Evolutionary conservation across 345 rosid species (phyloP).

Genomic region (Linum trigynum): DNA sequence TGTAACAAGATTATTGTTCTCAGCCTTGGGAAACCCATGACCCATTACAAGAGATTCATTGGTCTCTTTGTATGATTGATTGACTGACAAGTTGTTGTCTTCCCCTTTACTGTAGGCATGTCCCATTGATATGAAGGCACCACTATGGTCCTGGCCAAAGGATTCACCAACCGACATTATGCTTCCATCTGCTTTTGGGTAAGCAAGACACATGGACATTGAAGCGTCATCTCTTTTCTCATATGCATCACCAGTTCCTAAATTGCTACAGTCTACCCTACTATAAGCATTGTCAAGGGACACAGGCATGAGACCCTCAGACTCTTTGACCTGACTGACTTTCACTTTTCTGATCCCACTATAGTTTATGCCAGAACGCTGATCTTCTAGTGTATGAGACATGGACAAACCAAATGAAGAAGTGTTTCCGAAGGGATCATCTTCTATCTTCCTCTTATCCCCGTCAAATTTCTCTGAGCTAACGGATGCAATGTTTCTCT

Average conservation of each 20-base stretch:
- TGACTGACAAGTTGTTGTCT: constrained; percentile 23
- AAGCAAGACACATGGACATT: constrained; percentile 19
- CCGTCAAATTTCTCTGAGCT: constrained; percentile 18
- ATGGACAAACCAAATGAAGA: constrained; percentile 39
- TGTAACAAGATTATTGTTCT: constrained; percentile 27
- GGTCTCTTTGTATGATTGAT: constrained; percentile 35
- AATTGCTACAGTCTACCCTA: constrained; percentile 13
- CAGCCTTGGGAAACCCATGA: constrained; percentile 33
- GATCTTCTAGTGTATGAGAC: constrained; percentile 31
- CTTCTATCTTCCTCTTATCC: constrained; percentile 26
- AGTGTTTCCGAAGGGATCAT: constrained; percentile 22
- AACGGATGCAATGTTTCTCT: constrained; percentile 26
- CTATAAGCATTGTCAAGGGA: constrained; percentile 26
- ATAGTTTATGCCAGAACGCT: constrained; percentile 24
- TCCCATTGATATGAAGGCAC: constrained; percentile 35
- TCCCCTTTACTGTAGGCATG: constrained; percentile 30
- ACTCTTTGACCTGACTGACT: constrained; percentile 42
- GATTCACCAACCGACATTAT: constrained; percentile 28
- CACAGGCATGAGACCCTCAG: constrained; percentile 26
- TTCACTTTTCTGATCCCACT: constrained; percentile 48
- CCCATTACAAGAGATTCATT: constrained; percentile 25
- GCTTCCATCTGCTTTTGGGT: constrained; percentile 15
- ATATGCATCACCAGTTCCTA: constrained; percentile 12
- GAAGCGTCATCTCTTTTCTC: constrained; percentile 14
- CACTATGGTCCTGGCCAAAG: constrained; percentile 29